A percentile compares a stretch with the other conserved stretches of the same genome.
These are phyloP conservation scores for Saccharomycopsis sp. DNA, from an alignment of 805 yeast genomes.

Conservation along the genomic window DNA sequence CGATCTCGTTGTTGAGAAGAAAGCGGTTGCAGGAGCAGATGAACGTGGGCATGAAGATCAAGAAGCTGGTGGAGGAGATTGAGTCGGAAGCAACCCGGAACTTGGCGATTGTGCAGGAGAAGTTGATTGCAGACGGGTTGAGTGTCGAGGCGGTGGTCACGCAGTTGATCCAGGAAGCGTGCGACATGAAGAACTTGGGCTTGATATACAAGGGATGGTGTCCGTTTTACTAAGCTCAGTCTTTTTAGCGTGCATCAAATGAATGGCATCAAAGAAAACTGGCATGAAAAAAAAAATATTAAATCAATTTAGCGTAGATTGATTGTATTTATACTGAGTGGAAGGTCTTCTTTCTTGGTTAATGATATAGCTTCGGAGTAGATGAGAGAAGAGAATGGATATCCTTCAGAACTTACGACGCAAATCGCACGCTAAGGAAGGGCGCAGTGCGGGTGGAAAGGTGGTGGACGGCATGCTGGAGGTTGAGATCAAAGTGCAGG, in stretches of 20 bases:
- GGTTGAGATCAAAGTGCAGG: background rate
- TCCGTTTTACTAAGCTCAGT: conserved; percentile 45
- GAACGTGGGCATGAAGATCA: conserved; percentile 15
- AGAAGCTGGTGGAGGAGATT: conserved; percentile 14
- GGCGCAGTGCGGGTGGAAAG: too few species aligned
- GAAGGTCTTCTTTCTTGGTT: too few species aligned
- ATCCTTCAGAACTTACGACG: too few species aligned
- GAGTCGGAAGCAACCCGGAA: conserved; percentile 73
- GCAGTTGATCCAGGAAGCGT: conserved; percentile 71
- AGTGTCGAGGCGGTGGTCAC: conserved; percentile 80
- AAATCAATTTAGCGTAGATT: too few species aligned
- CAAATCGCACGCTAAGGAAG: too few species aligned
- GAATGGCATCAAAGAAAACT: too few species aligned
- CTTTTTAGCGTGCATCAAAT: background rate
- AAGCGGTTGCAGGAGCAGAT: conserved; percentile 38
- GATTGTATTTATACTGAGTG: too few species aligned
- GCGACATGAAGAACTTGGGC: conserved; percentile 57
- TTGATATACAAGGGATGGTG: conserved; percentile 79
- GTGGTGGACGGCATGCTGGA: too few species aligned
- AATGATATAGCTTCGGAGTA: too few species aligned
- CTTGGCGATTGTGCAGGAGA: conserved; percentile 58
- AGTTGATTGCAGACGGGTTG: conserved; percentile 55
- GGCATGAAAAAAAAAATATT: too few species aligned
- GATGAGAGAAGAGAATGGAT: too few species aligned
- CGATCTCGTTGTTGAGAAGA: conserved; percentile 64